Evolutionary conservation across 352 stramenopile species (phyloP).

Genomic region (Synura sp.): DNA sequence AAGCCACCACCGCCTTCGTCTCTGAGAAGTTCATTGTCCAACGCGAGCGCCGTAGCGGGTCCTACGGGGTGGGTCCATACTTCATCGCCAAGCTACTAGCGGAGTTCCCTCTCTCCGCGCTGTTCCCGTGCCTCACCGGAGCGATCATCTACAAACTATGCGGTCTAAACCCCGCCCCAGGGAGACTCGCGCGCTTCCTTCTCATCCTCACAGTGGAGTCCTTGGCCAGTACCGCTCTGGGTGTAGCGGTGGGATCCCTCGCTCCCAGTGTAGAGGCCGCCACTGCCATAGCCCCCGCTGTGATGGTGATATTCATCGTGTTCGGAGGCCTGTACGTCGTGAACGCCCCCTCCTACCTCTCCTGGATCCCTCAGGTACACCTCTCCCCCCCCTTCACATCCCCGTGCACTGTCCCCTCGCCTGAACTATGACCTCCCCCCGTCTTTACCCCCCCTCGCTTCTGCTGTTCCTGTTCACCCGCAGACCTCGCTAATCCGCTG

Average conservation of each 20-base stretch:
- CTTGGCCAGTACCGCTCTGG: neutral
- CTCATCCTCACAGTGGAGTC: neutral
- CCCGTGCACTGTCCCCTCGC: too few relatives aligned
- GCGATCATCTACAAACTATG: neutral
- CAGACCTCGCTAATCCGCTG: neutral
- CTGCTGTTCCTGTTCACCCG: neutral
- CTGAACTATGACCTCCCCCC: neutral
- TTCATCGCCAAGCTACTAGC: neutral
- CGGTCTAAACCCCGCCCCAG: neutral
- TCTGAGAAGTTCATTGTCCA: constrained; percentile 12
- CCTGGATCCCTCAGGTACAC: neutral
- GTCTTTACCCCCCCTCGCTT: neutral
- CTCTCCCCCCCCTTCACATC: neutral
- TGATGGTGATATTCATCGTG: constrained; percentile 9
- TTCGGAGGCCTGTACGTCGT: constrained; percentile 4
- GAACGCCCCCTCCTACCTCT: neutral
- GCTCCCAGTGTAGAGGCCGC: neutral
- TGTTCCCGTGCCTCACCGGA: neutral
- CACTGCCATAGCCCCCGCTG: neutral
- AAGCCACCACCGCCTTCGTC: constrained; percentile 6
- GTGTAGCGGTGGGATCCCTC: neutral
- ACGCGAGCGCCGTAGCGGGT: neutral
- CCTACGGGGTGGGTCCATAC: neutral
- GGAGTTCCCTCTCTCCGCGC: neutral
- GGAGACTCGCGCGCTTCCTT: neutral